Evolutionary conservation across 2,329 filamentous ascomycete species (phyloP).

Genomic region (Cladosporium sp.): DNA sequence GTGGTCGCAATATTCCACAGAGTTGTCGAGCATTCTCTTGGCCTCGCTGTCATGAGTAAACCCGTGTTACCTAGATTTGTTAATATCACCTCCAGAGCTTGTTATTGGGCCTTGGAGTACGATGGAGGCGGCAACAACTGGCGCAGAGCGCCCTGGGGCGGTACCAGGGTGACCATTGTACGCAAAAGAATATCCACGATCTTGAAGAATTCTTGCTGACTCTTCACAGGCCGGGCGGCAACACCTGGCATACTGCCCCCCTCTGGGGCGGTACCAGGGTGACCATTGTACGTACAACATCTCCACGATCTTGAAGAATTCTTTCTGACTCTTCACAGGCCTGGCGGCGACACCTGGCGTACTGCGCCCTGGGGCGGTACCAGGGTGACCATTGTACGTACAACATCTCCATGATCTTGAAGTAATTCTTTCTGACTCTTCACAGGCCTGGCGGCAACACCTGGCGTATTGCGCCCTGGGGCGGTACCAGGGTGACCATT

Average conservation of each 20-base stretch:
- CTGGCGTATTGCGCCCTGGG: slow-evolving; percentile 13
- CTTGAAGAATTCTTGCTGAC: background rate
- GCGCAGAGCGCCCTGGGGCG: slow-evolving; percentile 28
- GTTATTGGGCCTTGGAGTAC: background rate
- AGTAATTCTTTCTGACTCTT: slow-evolving; percentile 5
- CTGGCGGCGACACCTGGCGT: slow-evolving; percentile 27
- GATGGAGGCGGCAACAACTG: slow-evolving; percentile 21
- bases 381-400: slow-evolving; percentile 25
- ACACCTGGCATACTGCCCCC: slow-evolving; percentile 6
- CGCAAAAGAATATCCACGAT: background rate
- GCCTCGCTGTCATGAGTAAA: slow-evolving; percentile 57
- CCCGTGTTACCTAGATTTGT: slow-evolving; percentile 25
- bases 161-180: slow-evolving; percentile 25
- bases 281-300: slow-evolving; percentile 20
- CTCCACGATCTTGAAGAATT: no score
- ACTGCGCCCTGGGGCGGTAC: slow-evolving; percentile 22
- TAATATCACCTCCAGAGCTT: background rate
- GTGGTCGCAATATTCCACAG: slow-evolving; percentile 53
- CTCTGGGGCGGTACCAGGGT: slow-evolving; percentile 24
- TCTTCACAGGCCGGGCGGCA: slow-evolving; percentile 28
- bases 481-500: slow-evolving; percentile 25
- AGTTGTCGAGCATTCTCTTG: no score
- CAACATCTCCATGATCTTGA: background rate
- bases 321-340: no score
- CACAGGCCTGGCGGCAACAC: slow-evolving; percentile 27